These are phyloP conservation scores for Thecaphora thlaspeos DNA, from an alignment of 1,284 basidiomycete species.

Conservation along the genomic window DNA sequence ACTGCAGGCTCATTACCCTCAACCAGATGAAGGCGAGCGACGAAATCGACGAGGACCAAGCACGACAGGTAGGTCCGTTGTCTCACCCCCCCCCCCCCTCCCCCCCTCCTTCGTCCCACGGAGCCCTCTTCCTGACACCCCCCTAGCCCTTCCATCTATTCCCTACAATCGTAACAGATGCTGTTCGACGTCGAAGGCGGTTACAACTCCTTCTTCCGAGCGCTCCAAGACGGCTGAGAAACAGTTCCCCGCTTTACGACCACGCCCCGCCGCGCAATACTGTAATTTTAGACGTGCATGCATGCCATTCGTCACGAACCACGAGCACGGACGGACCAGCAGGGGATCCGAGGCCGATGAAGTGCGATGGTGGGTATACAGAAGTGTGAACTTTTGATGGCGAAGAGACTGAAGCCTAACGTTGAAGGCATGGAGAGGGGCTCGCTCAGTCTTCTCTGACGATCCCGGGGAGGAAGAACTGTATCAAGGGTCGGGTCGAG, in stretches of 20 bases:
- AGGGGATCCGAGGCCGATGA: too few species aligned
- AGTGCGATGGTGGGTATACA: too few species aligned
- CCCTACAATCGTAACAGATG: too few species aligned
- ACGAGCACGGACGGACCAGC: too few species aligned
- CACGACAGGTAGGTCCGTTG: conserved; percentile 69
- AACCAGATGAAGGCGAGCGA: conserved; percentile 97
- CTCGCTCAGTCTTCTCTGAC: conserved; percentile 25
- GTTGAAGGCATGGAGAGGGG: background rate
- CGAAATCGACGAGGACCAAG: conserved; percentile 92
- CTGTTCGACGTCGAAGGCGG: conserved; percentile 95
- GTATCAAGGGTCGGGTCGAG: background rate
- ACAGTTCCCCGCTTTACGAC: too few species aligned
- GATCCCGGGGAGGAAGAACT: conserved; percentile 42
- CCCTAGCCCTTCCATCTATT: too few species aligned
- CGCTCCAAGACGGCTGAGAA: conserved; percentile 61
- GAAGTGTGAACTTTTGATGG: too few species aligned
- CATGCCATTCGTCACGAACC: too few species aligned
- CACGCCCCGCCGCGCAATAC: too few species aligned
- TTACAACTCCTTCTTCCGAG: conserved; percentile 92
- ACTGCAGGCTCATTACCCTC: conserved; percentile 83
- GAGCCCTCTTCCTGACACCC: background rate
- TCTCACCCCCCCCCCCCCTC: conserved; percentile 22
- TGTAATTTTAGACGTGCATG: too few species aligned
- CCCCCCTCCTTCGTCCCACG: background rate
- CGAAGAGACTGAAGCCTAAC: too few species aligned